phyloP scores from a whole-genome alignment of 441 rosid genomes.

The Arabidopsis lyrata region DNA sequence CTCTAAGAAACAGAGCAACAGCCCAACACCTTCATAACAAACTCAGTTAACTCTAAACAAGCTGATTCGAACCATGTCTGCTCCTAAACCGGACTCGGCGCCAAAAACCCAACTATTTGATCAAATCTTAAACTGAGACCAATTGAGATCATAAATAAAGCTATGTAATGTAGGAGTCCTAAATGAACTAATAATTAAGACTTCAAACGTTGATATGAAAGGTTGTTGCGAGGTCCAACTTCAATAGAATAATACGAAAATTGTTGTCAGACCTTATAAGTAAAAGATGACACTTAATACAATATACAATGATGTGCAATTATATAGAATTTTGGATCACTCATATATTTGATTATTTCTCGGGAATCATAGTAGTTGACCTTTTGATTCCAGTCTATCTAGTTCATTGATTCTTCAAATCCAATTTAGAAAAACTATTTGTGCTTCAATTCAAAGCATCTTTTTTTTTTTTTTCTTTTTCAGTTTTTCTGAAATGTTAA shows the following conservation, averaged over 20 bases:
- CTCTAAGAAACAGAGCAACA: neutral
- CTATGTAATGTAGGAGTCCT: neutral
- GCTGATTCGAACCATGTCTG: neutral
- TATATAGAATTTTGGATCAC: conserved; percentile 12
- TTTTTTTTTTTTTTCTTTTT: neutral
- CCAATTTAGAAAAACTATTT: neutral
- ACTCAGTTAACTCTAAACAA: neutral
- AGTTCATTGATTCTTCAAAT: conserved; percentile 8
- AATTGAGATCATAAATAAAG: neutral
- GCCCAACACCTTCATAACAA: neutral
- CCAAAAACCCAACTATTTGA: neutral
- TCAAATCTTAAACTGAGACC: neutral
- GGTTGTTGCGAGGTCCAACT: conserved; percentile 36
- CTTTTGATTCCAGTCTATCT: conserved; percentile 5
- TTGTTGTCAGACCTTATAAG: conserved; percentile 17
- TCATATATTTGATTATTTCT: conserved; percentile 12
- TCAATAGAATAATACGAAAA: neutral
- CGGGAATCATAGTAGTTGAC: neutral
- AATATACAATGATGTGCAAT: neutral
- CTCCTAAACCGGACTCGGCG: neutral
- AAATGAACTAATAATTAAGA: conserved; percentile 13
- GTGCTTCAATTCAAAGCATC: neutral
- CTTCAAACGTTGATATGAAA: conserved; percentile 27
- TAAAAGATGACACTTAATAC: too few species aligned
- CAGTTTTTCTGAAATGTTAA: too few species aligned